Conservation (phyloP, 495 filamentous ascomycete genomes). For the Talaromyces wortmannii region DNA sequence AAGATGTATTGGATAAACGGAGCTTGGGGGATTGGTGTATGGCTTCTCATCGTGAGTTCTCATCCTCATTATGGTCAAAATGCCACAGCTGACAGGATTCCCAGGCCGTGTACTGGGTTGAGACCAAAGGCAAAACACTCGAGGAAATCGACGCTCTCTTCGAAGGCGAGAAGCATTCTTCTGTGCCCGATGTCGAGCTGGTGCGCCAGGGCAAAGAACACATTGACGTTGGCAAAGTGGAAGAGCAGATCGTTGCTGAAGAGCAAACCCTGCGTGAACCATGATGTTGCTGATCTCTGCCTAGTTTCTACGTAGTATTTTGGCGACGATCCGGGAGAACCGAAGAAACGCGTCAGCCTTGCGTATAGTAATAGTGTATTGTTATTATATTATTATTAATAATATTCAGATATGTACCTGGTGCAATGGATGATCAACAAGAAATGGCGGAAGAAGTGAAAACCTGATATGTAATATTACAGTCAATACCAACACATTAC, state of each 20-base stretch:
- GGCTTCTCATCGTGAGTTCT: slow-evolving; percentile 13
- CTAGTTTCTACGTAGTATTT: neutral
- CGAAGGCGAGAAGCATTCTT: slow-evolving; percentile 32
- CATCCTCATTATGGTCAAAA: neutral
- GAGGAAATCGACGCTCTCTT: slow-evolving; percentile 45
- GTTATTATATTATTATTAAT: too few relatives aligned
- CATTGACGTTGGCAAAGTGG: slow-evolving; percentile 13
- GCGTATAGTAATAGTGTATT: neutral
- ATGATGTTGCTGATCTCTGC: neutral
- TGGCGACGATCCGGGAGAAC: too few relatives aligned
- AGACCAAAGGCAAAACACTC: slow-evolving; percentile 50
- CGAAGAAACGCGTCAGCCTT: neutral
- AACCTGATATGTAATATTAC: too few relatives aligned
- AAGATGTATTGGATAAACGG: slow-evolving; percentile 20
- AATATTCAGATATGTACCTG: too few relatives aligned
- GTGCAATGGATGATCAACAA: too few relatives aligned
- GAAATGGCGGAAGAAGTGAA: too few relatives aligned
- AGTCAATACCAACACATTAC: too few relatives aligned
- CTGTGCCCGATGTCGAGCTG: slow-evolving; percentile 32
- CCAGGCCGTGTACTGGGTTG: slow-evolving; percentile 25
- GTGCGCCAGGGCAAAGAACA: slow-evolving; percentile 22
- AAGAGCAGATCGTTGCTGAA: slow-evolving; percentile 8
- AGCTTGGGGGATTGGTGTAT: slow-evolving; percentile 15
- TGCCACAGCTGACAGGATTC: neutral
- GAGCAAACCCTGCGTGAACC: neutral